phyloP scores from a whole-genome alignment of 2,329 filamentous ascomycete genomes.

The Hypocrella siamensis region DNA sequence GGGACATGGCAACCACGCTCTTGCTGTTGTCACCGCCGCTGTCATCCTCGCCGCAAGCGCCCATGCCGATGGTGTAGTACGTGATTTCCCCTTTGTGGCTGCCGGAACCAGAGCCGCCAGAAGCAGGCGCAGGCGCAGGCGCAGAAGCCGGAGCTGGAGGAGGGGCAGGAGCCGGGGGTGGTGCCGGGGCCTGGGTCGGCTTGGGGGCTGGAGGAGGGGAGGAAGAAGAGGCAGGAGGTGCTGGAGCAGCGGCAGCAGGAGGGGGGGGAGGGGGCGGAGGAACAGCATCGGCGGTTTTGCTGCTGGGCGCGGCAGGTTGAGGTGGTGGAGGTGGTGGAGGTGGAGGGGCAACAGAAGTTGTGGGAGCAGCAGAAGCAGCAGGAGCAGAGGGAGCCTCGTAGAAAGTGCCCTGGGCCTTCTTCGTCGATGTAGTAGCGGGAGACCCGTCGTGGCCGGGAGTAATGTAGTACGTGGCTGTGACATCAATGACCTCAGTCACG shows the following conservation, averaged over 20 bases:
- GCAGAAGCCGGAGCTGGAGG: slow-evolving; percentile 5
- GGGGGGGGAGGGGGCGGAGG: slow-evolving; percentile 4
- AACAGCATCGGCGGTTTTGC: background rate
- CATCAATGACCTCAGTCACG: slow-evolving; percentile 32
- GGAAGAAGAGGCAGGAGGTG: slow-evolving; percentile 6
- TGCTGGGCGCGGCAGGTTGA: background rate
- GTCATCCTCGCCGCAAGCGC: slow-evolving; percentile 52
- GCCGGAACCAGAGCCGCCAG: slow-evolving; percentile 10
- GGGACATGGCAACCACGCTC: slow-evolving; percentile 54
- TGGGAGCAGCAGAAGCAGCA: background rate
- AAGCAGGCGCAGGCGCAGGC: slow-evolving; percentile 7
- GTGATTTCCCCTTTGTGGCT: slow-evolving; percentile 49
- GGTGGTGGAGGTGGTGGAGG: too few species aligned
- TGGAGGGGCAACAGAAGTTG: background rate
- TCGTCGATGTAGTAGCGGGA: slow-evolving; percentile 10
- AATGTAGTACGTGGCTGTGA: slow-evolving; percentile 29
- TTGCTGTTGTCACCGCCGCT: slow-evolving; percentile 35
- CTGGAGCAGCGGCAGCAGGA: slow-evolving; percentile 6
- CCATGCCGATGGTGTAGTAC: slow-evolving; percentile 55
- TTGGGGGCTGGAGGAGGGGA: slow-evolving; percentile 9
- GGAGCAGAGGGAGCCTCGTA: slow-evolving; percentile 10
- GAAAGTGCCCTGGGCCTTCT: slow-evolving; percentile 13
- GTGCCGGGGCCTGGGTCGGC: slow-evolving; percentile 10
- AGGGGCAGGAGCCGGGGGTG: slow-evolving; percentile 3
- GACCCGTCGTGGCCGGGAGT: slow-evolving; percentile 15